A percentile compares a stretch with the other conserved stretches of the same genome.
Conservation (phyloP, 768 basidiomycete genomes). For the Tricholoma saponaceum region DNA sequence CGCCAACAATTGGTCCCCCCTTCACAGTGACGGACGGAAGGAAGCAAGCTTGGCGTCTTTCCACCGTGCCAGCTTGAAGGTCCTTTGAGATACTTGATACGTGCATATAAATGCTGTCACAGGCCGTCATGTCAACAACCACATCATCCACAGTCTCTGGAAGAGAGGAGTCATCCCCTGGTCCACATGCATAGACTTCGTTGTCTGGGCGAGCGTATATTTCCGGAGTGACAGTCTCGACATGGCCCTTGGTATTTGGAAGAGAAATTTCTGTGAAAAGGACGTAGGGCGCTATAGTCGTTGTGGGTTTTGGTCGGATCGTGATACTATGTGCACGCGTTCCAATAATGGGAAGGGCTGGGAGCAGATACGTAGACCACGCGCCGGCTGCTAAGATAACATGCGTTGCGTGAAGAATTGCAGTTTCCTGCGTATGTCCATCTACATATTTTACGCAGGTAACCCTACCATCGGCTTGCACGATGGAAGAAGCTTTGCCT, state of each 20-base stretch:
- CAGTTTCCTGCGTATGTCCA: conserved; percentile 18
- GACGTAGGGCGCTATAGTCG: conserved; percentile 65
- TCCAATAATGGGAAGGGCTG: conserved; percentile 52
- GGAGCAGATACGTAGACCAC: conserved; percentile 69
- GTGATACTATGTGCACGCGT: conserved; percentile 74
- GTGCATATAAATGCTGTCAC: conserved; percentile 49
- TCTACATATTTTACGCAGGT: conserved; percentile 45
- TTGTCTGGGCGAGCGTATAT: conserved; percentile 69
- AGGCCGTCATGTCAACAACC: conserved; percentile 48
- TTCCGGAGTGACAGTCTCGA: conserved; percentile 46
- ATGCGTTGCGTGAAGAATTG: conserved; percentile 54
- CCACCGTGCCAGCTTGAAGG: conserved; percentile 49
- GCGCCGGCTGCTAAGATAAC: conserved; percentile 83
- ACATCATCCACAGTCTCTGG: conserved; percentile 75
- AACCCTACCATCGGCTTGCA: conserved; percentile 35
- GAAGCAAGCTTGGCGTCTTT: conserved; percentile 67
- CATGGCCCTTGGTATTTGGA: conserved; percentile 12
- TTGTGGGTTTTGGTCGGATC: conserved; percentile 42
- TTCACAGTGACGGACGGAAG: conserved; percentile 57
- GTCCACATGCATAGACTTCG: conserved; percentile 76
- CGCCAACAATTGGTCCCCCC: conserved; percentile 72
- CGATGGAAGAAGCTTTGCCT: conserved; percentile 43
- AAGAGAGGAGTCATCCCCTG: conserved; percentile 68
- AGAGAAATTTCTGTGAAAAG: conserved; percentile 74
- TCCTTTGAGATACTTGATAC: conserved; percentile 60